A percentile compares a stretch with the other conserved stretches of the same genome.
Conservation (phyloP, 768 basidiomycete species). For the Rhodotorula graminis region DNA sequence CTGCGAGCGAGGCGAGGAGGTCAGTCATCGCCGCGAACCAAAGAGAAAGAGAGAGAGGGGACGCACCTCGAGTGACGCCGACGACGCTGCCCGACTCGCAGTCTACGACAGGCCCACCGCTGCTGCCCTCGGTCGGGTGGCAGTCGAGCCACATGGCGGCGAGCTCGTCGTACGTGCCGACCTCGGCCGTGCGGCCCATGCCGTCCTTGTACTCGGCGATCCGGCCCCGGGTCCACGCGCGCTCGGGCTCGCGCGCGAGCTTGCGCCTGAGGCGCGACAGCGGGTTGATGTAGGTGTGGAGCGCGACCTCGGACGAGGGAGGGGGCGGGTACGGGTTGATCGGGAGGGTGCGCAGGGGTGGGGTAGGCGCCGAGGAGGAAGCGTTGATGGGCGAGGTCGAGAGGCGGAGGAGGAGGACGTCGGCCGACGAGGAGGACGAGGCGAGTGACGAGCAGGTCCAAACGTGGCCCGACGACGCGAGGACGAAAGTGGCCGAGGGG, state of each 20-base stretch:
- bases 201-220: conserved; percentile 61
- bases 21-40: background rate
- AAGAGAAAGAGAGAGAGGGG: background rate
- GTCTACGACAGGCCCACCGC: conserved; percentile 66
- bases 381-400: conserved; percentile 4
- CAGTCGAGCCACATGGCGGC: conserved; percentile 57
- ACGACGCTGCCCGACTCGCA: conserved; percentile 61
- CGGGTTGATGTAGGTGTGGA: conserved; percentile 53
- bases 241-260: conserved; percentile 56
- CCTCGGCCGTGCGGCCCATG: conserved; percentile 55
- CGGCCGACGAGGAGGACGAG: conserved; percentile 60
- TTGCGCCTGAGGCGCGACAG: conserved; percentile 44
- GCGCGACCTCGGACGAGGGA: conserved; percentile 52
- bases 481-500: conserved; percentile 49
- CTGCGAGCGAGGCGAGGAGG: background rate
- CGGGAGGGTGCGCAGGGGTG: conserved; percentile 53
- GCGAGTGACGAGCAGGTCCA: conserved; percentile 53
- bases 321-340: conserved; percentile 62
- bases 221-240: conserved; percentile 55
- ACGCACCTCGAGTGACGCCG: conserved; percentile 58
- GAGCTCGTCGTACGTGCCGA: conserved; percentile 65
- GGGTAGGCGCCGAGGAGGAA: conserved; percentile 7
- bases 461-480: conserved; percentile 44
- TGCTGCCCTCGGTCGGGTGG: conserved; percentile 61
- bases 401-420: conserved; percentile 54